Evolutionary conservation across 2,329 filamentous ascomycete genomes (phyloP).

Genomic region (Kalmusia sp.): DNA sequence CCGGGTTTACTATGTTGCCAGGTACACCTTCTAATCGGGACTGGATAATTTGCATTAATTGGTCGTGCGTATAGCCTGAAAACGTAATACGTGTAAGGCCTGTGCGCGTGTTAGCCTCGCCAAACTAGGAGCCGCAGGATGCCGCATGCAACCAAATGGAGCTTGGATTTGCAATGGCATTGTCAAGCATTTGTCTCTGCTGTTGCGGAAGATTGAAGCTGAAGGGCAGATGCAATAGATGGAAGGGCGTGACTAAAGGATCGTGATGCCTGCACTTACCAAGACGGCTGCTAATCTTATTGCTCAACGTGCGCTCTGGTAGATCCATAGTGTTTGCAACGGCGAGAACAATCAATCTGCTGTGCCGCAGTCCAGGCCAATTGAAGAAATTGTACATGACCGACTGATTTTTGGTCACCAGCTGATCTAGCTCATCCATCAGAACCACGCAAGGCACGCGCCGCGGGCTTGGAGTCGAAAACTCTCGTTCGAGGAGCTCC

Average conservation of each 20-base stretch:
- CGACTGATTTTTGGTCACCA: slow-evolving; percentile 98
- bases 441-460: slow-evolving; percentile 94
- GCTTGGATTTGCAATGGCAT: slow-evolving; percentile 23
- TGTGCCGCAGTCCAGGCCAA: slow-evolving; percentile 92
- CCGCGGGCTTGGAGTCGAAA: slow-evolving; percentile 87
- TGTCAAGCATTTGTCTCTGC: slow-evolving; percentile 21
- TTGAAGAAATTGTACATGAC: slow-evolving; percentile 99
- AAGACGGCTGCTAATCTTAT: slow-evolving; percentile 91
- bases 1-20: slow-evolving; percentile 86
- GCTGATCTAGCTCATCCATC: slow-evolving; percentile 98
- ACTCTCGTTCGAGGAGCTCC: slow-evolving; percentile 89
- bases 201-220: slow-evolving; percentile 25
- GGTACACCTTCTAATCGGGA: slow-evolving; percentile 90
- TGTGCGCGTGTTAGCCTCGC: slow-evolving; percentile 41
- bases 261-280: slow-evolving; percentile 40
- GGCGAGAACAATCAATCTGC: slow-evolving; percentile 90
- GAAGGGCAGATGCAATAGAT: slow-evolving; percentile 6
- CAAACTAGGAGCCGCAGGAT: slow-evolving; percentile 31
- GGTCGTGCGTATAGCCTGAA: slow-evolving; percentile 94
- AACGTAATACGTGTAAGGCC: slow-evolving; percentile 94
- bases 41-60: slow-evolving; percentile 96
- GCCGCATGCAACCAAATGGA: slow-evolving; percentile 19
- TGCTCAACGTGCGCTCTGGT: slow-evolving; percentile 92
- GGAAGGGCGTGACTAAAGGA: slow-evolving; percentile 28
- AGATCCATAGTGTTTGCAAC: slow-evolving; percentile 99